A percentile compares a stretch with the other conserved stretches of the same genome.
Evolutionary conservation across 2,329 filamentous ascomycete species (phyloP).

Genomic region (Clonostachys solani): DNA sequence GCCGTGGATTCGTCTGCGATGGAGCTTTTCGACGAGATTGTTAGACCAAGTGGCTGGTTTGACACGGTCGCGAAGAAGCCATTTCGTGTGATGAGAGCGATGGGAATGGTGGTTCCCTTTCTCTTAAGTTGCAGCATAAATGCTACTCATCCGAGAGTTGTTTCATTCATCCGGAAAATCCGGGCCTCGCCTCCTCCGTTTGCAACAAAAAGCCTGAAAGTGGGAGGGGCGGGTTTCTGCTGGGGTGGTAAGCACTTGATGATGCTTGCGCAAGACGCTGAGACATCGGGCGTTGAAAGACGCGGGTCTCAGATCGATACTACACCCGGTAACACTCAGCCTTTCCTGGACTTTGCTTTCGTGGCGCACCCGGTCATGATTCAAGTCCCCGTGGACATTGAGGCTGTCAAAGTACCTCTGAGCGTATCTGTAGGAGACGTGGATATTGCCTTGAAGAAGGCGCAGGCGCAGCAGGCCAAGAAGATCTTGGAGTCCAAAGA

Average conservation of each 20-base stretch:
- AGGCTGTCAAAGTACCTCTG: slow-evolving; percentile 33
- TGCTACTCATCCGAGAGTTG: slow-evolving; percentile 1
- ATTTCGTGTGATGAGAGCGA: not conserved
- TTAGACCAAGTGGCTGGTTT: too few species aligned
- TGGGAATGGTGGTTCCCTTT: not conserved
- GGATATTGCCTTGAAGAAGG: slow-evolving; percentile 28
- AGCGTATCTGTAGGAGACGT: slow-evolving; percentile 36
- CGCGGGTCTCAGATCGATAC: not conserved
- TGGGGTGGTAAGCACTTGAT: slow-evolving; percentile 55
- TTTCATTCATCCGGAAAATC: slow-evolving; percentile 6
- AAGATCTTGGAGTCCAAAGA: slow-evolving; percentile 21
- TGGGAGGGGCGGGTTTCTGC: slow-evolving; percentile 55
- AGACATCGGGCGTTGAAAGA: slow-evolving; percentile 14
- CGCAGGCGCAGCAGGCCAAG: slow-evolving; percentile 21
- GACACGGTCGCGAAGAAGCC: too few species aligned
- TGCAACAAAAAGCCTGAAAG: slow-evolving; percentile 11
- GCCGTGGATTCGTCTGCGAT: too few species aligned
- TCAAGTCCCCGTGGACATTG: slow-evolving; percentile 36
- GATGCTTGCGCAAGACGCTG: slow-evolving; percentile 22
- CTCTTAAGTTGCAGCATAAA: slow-evolving; percentile 1
- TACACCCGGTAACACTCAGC: slow-evolving; percentile 17
- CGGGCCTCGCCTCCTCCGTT: slow-evolving; percentile 4
- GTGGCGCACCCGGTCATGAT: slow-evolving; percentile 46
- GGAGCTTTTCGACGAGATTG: too few species aligned
- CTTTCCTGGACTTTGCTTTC: slow-evolving; percentile 44